Evolutionary conservation across 2,329 filamentous ascomycete species (phyloP).

Genomic region (Stachybotrys chlorohalonatus): DNA sequence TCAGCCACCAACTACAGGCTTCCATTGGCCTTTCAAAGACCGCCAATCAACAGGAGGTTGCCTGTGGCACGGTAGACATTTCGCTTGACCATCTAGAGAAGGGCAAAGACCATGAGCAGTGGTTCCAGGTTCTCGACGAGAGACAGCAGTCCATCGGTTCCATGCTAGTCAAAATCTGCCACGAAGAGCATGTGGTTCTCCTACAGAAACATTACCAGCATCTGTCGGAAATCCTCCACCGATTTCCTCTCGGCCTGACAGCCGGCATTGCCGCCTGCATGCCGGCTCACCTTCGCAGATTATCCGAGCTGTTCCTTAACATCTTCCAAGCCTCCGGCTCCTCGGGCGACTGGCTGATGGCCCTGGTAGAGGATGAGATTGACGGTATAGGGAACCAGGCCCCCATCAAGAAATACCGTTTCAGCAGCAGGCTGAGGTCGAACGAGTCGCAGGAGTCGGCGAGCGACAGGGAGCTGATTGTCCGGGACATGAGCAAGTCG

Average conservation of each 20-base stretch:
- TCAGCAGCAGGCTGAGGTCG: constrained; percentile 61
- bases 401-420: constrained; percentile 63
- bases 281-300: constrained; percentile 64
- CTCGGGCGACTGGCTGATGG: constrained; percentile 82
- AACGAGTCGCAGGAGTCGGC: constrained; percentile 56
- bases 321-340: constrained; percentile 90
- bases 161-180: constrained; percentile 71
- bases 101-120: constrained; percentile 74
- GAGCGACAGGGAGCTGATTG: constrained; percentile 60
- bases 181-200: constrained; percentile 85
- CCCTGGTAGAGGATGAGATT: constrained; percentile 92
- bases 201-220: constrained; percentile 77
- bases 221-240: constrained; percentile 74
- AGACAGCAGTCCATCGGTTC: constrained; percentile 70
- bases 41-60: constrained; percentile 36
- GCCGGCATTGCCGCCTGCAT: constrained; percentile 74
- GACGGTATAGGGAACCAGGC: constrained; percentile 82
- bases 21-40: constrained; percentile 23
- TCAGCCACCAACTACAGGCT: constrained; percentile 20
- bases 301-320: constrained; percentile 82
- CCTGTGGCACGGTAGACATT: constrained; percentile 71
- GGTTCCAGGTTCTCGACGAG: constrained; percentile 75
- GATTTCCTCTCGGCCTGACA: constrained; percentile 76
- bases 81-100: constrained; percentile 69
- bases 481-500: constrained; percentile 70